A percentile compares a stretch with the other conserved stretches of the same genome.
Evolutionary conservation across 2,329 filamentous ascomycete species (phyloP).

Genomic region (Aciculosporium take): DNA sequence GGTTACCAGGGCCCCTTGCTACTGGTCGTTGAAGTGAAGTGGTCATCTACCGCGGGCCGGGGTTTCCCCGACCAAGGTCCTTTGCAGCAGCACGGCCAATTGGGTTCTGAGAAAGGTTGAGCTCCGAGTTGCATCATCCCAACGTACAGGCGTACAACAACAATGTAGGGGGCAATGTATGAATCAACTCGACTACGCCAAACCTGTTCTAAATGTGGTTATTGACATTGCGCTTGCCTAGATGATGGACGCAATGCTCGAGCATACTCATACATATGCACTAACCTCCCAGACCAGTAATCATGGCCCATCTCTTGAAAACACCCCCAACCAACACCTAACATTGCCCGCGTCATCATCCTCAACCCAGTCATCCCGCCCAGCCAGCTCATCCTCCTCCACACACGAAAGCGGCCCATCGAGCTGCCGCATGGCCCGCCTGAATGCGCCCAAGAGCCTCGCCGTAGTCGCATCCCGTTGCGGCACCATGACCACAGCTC

Average conservation of each 20-base stretch:
- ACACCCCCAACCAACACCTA: constrained; percentile 58
- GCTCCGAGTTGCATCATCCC: too few species aligned
- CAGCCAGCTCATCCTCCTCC: constrained; percentile 47
- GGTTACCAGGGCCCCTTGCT: constrained; percentile 1
- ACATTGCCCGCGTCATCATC: constrained; percentile 35
- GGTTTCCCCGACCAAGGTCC: constrained; percentile 6
- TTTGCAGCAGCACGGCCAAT: too few species aligned
- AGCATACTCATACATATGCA: not conserved
- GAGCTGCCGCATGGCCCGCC: constrained; percentile 40
- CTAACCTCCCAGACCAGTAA: not conserved
- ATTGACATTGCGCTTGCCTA: too few species aligned
- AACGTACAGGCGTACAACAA: too few species aligned
- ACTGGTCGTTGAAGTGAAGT: constrained; percentile 6
- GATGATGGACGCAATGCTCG: not conserved
- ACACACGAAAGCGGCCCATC: constrained; percentile 34
- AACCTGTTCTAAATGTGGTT: too few species aligned
- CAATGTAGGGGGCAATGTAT: too few species aligned
- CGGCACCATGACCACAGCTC: constrained; percentile 69
- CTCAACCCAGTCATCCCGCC: constrained; percentile 60
- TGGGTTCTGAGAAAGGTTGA: too few species aligned
- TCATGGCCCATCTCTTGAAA: constrained; percentile 17
- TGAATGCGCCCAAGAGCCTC: constrained; percentile 48
- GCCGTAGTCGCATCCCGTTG: constrained; percentile 55
- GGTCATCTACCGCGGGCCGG: constrained; percentile 6
- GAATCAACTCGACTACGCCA: not conserved